Evolutionary conservation across 306 rosid genomes (phyloP), one percentile per base, ranked within the genome.

Genomic region (Astragalus glycyphyllos): DNA sequence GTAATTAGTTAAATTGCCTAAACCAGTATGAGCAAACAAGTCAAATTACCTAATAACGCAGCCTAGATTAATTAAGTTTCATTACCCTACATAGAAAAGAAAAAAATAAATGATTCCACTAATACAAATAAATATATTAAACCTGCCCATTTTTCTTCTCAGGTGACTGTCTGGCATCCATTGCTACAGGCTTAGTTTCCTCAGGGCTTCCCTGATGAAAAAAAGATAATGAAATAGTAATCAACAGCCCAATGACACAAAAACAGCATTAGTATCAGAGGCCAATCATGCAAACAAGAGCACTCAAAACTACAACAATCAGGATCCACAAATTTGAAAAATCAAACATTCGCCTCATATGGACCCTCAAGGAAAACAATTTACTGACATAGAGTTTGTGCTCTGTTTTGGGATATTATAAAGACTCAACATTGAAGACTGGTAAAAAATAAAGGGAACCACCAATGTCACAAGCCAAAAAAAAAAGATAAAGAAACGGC

Each of bases 71-170:
- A 65, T 58, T 35, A 16, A 34, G 38, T 49, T 57, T 41, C 51
- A 29, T 29, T 56, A 20, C 26, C 38, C 58, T 12, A 31, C 32
- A 49, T 13, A 10, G 46, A 65, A 17, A 62, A 17, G 26, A 26
- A 8, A 40, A 40, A 11, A 40, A 11, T 9, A 50, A 17, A 50
- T 11, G 47, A 58, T 9, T 42, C n/a, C 65, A 63, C 15, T 11
- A 1, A 23, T 50, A 58, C 45, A 44, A 49, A 71, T 14, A 51
- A 41, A 32, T 42, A 20, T 4, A 48, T 26, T 38, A 49, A 62
- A 86, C 96, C 91, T 89, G 90, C 64, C 61, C 87, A 69, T 68
- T 69, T 37, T 63, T 64, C 59, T 46, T 67, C 74, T 68, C 31
- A 15, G 83, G 77, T 26, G 83, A 64, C 15, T 65, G 72, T 65